These are phyloP conservation scores for Pythium pyrilobum DNA, from an alignment of 352 stramenopile genomes.

Conservation along the genomic window DNA sequence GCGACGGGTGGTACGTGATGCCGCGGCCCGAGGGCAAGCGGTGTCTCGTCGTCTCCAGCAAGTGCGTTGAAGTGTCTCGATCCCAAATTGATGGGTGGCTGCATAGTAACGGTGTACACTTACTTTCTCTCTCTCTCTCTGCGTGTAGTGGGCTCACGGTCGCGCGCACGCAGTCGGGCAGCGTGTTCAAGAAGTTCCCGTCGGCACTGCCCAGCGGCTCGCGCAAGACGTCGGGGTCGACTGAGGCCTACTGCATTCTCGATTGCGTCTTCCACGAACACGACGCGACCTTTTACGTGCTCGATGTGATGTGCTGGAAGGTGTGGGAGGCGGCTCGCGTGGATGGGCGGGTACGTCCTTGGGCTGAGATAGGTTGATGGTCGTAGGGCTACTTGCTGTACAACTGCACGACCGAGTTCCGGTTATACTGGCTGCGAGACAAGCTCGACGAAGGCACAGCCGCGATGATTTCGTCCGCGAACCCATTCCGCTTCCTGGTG, in stretches of 20 bases:
- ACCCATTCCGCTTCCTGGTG: constrained; percentile 78
- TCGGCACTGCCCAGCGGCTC: constrained; percentile 79
- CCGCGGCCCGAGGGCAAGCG: constrained; percentile 89
- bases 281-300: constrained; percentile 86
- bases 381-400: constrained; percentile 84
- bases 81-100: too few relatives aligned
- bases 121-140: neutral
- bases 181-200: constrained; percentile 82
- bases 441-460: constrained; percentile 80
- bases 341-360: too few relatives aligned
- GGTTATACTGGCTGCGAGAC: constrained; percentile 88
- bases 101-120: neutral
- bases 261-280: constrained; percentile 91
- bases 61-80: constrained; percentile 31
- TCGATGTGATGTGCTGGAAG: constrained; percentile 95
- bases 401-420: constrained; percentile 91
- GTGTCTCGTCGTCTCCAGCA: constrained; percentile 84
- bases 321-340: constrained; percentile 15
- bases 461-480: constrained; percentile 39
- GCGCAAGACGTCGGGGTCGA: constrained; percentile 62
- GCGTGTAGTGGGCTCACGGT: constrained; percentile 62
- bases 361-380: too few relatives aligned
- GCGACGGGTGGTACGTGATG: constrained; percentile 88
- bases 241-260: constrained; percentile 84
- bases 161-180: constrained; percentile 70